These are phyloP conservation scores for Pythium pectinolyticum DNA, from an alignment of 352 stramenopile genomes.

Conservation along the genomic window DNA sequence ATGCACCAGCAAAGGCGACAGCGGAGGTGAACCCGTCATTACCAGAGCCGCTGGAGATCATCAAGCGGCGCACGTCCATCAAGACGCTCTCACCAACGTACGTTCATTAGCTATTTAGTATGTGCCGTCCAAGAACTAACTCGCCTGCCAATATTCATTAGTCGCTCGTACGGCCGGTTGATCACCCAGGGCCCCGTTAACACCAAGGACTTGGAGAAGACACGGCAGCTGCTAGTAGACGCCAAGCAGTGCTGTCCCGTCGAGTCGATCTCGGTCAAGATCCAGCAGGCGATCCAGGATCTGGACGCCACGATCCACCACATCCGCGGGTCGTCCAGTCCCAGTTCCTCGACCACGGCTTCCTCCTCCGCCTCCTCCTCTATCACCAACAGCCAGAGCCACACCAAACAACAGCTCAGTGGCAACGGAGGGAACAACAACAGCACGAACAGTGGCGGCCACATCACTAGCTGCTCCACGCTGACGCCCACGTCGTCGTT, in stretches of 20 bases:
- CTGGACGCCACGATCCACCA: conserved; percentile 29
- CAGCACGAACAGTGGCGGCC: conserved; percentile 10
- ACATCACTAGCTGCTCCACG: conserved; percentile 7
- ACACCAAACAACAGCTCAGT: too few relatives aligned
- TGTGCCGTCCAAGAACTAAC: neutral
- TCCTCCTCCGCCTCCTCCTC: neutral
- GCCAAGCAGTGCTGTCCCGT: conserved; percentile 44
- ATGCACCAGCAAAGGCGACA: neutral
- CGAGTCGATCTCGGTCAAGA: conserved; percentile 43
- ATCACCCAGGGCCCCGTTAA: conserved; percentile 28
- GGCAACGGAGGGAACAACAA: too few relatives aligned
- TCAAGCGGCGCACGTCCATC: conserved; percentile 42
- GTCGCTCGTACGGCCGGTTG: conserved; percentile 17
- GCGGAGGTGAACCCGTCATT: neutral
- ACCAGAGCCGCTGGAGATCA: conserved; percentile 12
- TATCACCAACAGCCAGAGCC: neutral
- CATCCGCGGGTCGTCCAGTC: too few relatives aligned
- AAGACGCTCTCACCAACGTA: conserved; percentile 59
- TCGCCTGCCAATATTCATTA: neutral
- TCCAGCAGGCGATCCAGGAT: conserved; percentile 46
- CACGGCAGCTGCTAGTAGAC: conserved; percentile 48
- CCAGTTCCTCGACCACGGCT: too few relatives aligned
- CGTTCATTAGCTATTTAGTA: neutral
- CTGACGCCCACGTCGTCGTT: conserved; percentile 9
- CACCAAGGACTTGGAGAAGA: conserved; percentile 59